These are phyloP conservation scores for Globisporangium irregulare DNA, from an alignment of 352 stramenopile species.

Conservation along the genomic window DNA sequence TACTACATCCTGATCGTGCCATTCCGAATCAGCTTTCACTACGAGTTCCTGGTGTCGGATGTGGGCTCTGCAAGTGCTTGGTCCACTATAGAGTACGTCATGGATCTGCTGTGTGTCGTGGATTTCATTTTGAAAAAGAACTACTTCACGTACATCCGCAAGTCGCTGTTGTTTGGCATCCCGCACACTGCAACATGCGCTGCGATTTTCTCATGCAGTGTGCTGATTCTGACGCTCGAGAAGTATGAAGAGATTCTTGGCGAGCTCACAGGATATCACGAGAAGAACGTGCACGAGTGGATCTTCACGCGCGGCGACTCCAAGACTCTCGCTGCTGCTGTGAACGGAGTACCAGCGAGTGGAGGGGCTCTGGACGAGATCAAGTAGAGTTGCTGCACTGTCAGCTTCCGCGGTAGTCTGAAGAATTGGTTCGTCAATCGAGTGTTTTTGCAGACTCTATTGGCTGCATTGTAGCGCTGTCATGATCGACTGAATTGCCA, in stretches of 20 bases:
- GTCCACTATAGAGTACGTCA: slow-evolving; percentile 35
- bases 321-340: neutral
- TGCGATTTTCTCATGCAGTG: slow-evolving; percentile 34
- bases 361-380: neutral
- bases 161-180: slow-evolving; percentile 38
- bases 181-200: slow-evolving; percentile 40
- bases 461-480: no score
- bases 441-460: neutral
- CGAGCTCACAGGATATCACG: slow-evolving; percentile 42
- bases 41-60: slow-evolving; percentile 18
- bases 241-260: slow-evolving; percentile 42
- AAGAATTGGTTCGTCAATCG: neutral
- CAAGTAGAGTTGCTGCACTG: neutral
- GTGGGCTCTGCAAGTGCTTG: slow-evolving; percentile 13
- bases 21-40: slow-evolving; percentile 30
- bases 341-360: neutral
- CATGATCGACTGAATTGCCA: no score
- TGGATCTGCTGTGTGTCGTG: slow-evolving; percentile 30
- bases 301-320: slow-evolving; percentile 20
- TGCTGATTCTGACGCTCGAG: slow-evolving; percentile 44
- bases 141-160: slow-evolving; percentile 32
- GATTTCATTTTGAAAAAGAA: slow-evolving; percentile 33
- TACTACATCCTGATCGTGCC: slow-evolving; percentile 32
- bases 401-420: no score
- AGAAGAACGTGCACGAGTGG: slow-evolving; percentile 45